Conservation (phyloP, 2,329 filamentous ascomycete species). For the Orbilia blumenaviensis region DNA sequence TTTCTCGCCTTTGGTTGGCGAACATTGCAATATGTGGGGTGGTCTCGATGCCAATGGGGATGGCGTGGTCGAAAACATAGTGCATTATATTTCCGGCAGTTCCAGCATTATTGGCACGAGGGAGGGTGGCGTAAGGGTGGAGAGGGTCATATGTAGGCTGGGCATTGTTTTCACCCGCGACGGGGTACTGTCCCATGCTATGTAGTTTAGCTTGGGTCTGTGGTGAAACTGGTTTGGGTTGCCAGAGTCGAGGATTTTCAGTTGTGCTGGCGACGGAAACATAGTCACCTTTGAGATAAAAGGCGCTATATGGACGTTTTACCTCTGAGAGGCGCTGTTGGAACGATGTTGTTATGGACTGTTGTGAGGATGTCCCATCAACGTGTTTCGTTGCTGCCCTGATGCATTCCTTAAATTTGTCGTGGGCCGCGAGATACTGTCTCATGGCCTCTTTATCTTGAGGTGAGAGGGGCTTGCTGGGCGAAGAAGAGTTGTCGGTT, state of each 20-base stretch:
- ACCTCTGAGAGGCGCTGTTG: not conserved
- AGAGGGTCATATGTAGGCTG: not conserved
- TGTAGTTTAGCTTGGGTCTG: constrained; percentile 28
- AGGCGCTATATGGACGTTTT: not conserved
- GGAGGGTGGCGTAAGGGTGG: not conserved
- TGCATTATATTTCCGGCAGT: not conserved
- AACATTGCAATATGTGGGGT: constrained; percentile 52
- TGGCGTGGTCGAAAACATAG: constrained; percentile 8
- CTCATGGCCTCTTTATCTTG: constrained; percentile 21
- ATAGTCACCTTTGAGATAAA: not conserved
- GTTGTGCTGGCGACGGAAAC: not conserved
- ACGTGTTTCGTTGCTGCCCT: not conserved
- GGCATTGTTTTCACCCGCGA: not conserved
- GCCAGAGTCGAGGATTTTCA: not conserved
- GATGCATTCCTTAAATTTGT: not conserved
- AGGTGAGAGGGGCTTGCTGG: constrained; percentile 1
- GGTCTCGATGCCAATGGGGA: constrained; percentile 34
- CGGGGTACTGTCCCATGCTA: constrained; percentile 12
- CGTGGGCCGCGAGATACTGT: not conserved
- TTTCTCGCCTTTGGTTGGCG: constrained; percentile 25
- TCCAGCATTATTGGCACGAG: not conserved
- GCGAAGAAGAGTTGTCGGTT: not conserved
- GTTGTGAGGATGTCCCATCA: not conserved
- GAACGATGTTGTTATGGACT: not conserved
- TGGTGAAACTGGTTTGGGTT: constrained; percentile 36